These are phyloP conservation scores for Daldinia bambusicola DNA, from an alignment of 495 filamentous ascomycete species.

Conservation along the genomic window DNA sequence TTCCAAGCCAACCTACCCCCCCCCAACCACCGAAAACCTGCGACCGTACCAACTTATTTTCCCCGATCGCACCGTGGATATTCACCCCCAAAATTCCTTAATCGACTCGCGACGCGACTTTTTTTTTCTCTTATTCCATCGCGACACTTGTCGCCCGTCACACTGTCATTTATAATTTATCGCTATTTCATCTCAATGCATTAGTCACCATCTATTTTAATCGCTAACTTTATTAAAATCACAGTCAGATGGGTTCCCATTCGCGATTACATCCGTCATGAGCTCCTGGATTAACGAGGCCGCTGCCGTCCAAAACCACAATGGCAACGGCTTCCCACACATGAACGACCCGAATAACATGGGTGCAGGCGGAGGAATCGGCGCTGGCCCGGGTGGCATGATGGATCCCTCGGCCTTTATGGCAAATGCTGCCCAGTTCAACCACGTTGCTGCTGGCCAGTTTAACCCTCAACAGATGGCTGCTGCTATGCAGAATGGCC, in stretches of 20 bases:
- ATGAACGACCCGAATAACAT: conserved; percentile 63
- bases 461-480: conserved; percentile 71
- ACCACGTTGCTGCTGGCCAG: conserved; percentile 54
- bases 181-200: conserved; percentile 48
- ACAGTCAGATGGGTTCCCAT: conserved; percentile 61
- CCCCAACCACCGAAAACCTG: conserved; percentile 45
- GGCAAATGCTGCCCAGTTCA: conserved; percentile 62
- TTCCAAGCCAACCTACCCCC: conserved; percentile 19
- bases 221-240: conserved; percentile 59
- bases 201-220: conserved; percentile 49
- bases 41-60: conserved; percentile 45
- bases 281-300: conserved; percentile 86
- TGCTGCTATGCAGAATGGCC: conserved; percentile 83
- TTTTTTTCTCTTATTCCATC: conserved; percentile 55
- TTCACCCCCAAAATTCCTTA: conserved; percentile 42
- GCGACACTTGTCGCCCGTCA: conserved; percentile 58
- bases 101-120: conserved; percentile 63
- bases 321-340: conserved; percentile 79
- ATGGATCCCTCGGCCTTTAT: conserved; percentile 66
- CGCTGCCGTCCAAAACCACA: conserved; percentile 75
- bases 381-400: conserved; percentile 51
- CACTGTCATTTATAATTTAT: conserved; percentile 53
- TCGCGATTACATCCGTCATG: conserved; percentile 65
- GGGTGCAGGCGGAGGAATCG: conserved; percentile 50
- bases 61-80: conserved; percentile 47